These are phyloP conservation scores for Carex parvula DNA, from an alignment of 176 grass and related monocot species.

Conservation along the genomic window DNA sequence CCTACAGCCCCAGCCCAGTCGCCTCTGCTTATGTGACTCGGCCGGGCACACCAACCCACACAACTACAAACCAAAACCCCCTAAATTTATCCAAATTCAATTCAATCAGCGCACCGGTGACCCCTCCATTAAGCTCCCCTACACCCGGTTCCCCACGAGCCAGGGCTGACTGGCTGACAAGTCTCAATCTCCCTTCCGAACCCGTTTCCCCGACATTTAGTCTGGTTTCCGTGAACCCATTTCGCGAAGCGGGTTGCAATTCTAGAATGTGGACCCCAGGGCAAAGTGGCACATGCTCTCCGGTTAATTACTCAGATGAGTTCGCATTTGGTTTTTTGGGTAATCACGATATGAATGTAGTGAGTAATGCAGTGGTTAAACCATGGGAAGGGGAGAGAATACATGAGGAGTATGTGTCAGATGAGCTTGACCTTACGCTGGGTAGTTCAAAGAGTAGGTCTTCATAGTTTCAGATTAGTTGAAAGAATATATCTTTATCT, in stretches of 20 bases:
- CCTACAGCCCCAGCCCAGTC: constrained; percentile 69
- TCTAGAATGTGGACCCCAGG: constrained; percentile 79
- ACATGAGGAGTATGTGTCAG: constrained; percentile 73
- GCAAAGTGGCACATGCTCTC: constrained; percentile 85
- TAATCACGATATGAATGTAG: constrained; percentile 36
- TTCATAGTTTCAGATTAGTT: background rate
- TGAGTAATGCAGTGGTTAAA: constrained; percentile 44
- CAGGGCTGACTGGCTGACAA: constrained; percentile 46
- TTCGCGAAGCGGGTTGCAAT: constrained; percentile 31
- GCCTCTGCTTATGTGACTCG: constrained; percentile 58
- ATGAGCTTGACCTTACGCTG: constrained; percentile 92
- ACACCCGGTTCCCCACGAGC: constrained; percentile 50
- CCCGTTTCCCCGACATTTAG: constrained; percentile 70
- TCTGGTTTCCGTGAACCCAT: constrained; percentile 77
- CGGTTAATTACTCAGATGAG: constrained; percentile 49
- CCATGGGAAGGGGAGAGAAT: constrained; percentile 95
- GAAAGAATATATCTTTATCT: background rate
- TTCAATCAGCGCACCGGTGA: constrained; percentile 85
- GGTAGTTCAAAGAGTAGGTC: constrained; percentile 55
- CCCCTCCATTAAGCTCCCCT: constrained; percentile 77
- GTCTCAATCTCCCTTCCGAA: constrained; percentile 55
- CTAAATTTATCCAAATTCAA: constrained; percentile 73
- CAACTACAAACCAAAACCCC: constrained; percentile 45
- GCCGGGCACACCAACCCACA: constrained; percentile 53
- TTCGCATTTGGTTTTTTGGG: constrained; percentile 76